Base-by-base conservation (phyloP, 2,329 filamentous ascomycete species). In the Claviceps africana region DNA sequence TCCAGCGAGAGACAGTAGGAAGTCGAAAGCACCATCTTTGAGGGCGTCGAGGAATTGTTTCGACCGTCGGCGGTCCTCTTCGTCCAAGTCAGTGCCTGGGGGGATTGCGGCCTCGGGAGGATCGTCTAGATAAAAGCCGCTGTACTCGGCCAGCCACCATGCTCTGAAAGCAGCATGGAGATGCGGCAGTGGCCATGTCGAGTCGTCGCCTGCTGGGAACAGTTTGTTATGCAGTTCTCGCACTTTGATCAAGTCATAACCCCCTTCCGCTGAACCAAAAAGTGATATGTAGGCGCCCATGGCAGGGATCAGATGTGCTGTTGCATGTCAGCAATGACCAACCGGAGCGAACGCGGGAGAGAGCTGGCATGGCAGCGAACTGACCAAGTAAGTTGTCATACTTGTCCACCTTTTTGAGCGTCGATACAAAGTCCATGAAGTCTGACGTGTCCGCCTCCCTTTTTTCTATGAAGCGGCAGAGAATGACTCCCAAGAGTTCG, bases 81-180 rank as follows among this genome's bases (percentile, higher is more conserved):
- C 48, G 57, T 81, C 77, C 15, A 87, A 69, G 61, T 89, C 80
- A 52, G 85, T 77, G 47, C 77, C 78, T 44, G 75, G 73, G 1
- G 66, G 67, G 30, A 82, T 72, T 28, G 74, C 73, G 48, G 78
- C 75, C 56, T 78, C 73, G 35, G 79, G 76, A 21, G 79, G 77
- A 60, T 84, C 79, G 59, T 95, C 88, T 53, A 87, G 76, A 64
- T 90, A 95, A 74, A 88, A 87, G 2, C 88, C 88, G 58, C 87
- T 93, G 68, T 96, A 96, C 62, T 97, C 89, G 33, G 88, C 84
- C 47, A 96, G 77, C 93, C 93, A 98, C 77, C 87, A 89, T 4
- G 85, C 80, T 51, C 81, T 78, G 13, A 90, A 77, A 3, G 88
- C 85, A 46, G 90, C 87, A 60, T 90, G 85, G 13, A 97, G 76